Conservation (phyloP, 257 asterid genomes). For the Fraxinus americana region DNA sequence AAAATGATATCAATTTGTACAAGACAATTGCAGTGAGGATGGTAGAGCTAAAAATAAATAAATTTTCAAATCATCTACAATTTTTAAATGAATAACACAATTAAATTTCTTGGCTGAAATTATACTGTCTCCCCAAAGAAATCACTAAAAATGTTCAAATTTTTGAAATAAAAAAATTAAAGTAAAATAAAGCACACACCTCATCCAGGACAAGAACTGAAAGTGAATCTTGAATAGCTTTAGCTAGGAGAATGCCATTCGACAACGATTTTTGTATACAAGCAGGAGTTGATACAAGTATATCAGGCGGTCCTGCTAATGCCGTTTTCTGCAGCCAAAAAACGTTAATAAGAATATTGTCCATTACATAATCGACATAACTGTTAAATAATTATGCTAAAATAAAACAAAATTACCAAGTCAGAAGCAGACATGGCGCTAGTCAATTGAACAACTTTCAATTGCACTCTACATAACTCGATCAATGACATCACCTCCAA, state of each 20-base stretch:
- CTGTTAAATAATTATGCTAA: not conserved
- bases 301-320: constrained; percentile 78
- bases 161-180: not conserved
- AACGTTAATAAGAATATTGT: not conserved
- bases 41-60: not conserved
- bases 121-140: not conserved
- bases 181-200: constrained; percentile 44
- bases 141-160: not conserved
- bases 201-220: constrained; percentile 88
- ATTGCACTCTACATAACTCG: constrained; percentile 78
- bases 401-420: constrained; percentile 44
- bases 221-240: constrained; percentile 79
- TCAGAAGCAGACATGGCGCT: constrained; percentile 75
- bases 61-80: not conserved
- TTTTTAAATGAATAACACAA: not conserved
- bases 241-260: constrained; percentile 56
- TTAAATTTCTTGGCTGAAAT: not conserved
- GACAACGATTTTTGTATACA: constrained; percentile 70
- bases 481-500: constrained; percentile 63
- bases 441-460: constrained; percentile 73
- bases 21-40: not conserved
- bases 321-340: constrained; percentile 61
- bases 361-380: not conserved
- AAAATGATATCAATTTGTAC: constrained; percentile 14
- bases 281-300: constrained; percentile 87